Percentiles rank a stretch among this genome's conserved stretches.
phyloP scores from a whole-genome alignment of 108 stramenopile genomes.

The Fistulifera solaris region DNA sequence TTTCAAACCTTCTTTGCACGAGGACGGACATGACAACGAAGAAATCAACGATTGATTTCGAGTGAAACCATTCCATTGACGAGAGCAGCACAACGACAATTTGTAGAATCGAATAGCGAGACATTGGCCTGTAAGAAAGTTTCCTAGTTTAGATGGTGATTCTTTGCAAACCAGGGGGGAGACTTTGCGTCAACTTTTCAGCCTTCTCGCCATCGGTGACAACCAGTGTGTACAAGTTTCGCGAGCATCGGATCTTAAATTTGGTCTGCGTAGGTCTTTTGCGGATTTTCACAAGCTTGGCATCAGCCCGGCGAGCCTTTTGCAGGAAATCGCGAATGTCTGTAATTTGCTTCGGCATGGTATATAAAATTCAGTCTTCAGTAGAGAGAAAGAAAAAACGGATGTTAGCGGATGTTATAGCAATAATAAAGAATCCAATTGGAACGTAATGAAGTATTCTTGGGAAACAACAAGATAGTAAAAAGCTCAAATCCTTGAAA shows the following conservation, averaged over 20 bases:
- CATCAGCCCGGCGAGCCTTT: constrained; percentile 90
- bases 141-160: constrained; percentile 71
- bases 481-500: too few relatives aligned
- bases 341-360: constrained; percentile 90
- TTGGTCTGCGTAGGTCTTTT: constrained; percentile 85
- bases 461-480: too few relatives aligned
- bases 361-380: constrained; percentile 9
- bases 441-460: too few relatives aligned
- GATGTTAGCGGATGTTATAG: not conserved
- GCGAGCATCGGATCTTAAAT: constrained; percentile 99
- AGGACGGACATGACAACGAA: too few relatives aligned
- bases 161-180: constrained; percentile 90
- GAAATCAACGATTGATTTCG: too few relatives aligned
- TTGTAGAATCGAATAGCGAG: too few relatives aligned
- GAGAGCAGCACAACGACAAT: too few relatives aligned
- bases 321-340: constrained; percentile 94
- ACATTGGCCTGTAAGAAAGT: too few relatives aligned
- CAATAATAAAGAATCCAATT: too few relatives aligned
- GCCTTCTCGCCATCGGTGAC: constrained; percentile 96
- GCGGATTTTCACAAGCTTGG: constrained; percentile 96
- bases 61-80: too few relatives aligned
- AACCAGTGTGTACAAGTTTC: constrained; percentile 91
- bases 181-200: constrained; percentile 95
- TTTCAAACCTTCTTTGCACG: too few relatives aligned
- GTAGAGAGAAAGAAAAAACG: not conserved